These are phyloP conservation scores for Phoma sp. DNA, from an alignment of 2,329 filamentous ascomycete species.

Conservation along the genomic window DNA sequence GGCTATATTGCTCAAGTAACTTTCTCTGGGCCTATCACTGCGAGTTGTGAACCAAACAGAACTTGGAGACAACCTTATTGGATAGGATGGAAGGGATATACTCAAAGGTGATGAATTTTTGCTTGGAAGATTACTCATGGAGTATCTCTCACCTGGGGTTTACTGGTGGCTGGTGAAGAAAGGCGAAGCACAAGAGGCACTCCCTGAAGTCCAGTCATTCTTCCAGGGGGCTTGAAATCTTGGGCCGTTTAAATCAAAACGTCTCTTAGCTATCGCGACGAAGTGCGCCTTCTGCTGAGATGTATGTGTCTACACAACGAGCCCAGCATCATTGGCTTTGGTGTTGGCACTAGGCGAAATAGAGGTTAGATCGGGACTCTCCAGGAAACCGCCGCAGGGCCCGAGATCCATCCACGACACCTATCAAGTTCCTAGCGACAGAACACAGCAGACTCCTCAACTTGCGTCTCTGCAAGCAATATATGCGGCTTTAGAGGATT, in stretches of 20 bases:
- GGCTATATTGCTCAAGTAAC: slow-evolving; percentile 10
- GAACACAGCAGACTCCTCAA: neutral
- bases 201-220: slow-evolving; percentile 4
- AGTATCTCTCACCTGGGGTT: slow-evolving; percentile 1
- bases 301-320: too few relatives aligned
- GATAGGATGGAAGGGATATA: neutral
- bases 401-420: neutral
- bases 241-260: too few relatives aligned
- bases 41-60: neutral
- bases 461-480: neutral
- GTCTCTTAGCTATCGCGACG: neutral
- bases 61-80: neutral
- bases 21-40: slow-evolving; percentile 5
- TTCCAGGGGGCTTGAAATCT: neutral
- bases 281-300: neutral
- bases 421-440: neutral
- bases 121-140: slow-evolving; percentile 1
- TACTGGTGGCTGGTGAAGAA: slow-evolving; percentile 12
- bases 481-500: neutral
- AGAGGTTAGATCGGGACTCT: neutral
- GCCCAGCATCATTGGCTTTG: too few relatives aligned
- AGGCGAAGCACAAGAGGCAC: slow-evolving; percentile 12
- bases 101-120: too few relatives aligned
- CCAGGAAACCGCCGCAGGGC: neutral
- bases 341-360: neutral